Conservation (phyloP, 306 rosid genomes). For the Hylodesmum podocarpum region DNA sequence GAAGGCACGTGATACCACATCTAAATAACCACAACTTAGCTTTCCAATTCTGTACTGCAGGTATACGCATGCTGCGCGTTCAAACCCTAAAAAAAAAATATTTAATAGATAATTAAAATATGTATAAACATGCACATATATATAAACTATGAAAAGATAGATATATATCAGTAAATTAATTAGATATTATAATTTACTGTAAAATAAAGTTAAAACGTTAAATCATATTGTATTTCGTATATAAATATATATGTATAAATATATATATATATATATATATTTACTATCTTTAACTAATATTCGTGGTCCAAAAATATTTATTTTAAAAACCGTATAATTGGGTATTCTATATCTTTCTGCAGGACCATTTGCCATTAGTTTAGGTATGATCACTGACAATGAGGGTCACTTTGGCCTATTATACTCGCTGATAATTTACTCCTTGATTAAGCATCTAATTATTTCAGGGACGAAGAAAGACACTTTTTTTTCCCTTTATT, state of each 20-base stretch:
- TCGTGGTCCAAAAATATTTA: conserved; percentile 51
- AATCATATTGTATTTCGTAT: neutral
- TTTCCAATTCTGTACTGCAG: conserved; percentile 12
- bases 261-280: neutral
- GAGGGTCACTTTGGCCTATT: conserved; percentile 22
- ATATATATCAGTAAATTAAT: too few species aligned
- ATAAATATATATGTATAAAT: neutral
- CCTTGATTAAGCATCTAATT: neutral
- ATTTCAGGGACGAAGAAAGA: neutral
- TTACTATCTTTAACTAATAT: conserved; percentile 23
- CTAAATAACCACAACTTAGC: neutral
- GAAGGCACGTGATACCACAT: conserved; percentile 47
- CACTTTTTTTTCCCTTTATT: too few species aligned
- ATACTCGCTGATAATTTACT: neutral
- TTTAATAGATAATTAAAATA: too few species aligned
- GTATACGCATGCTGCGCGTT: conserved; percentile 7
- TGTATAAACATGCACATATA: too few species aligned
- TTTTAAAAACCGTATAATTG: conserved; percentile 46
- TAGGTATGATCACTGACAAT: conserved; percentile 36
- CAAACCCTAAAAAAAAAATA: too few species aligned
- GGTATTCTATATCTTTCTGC: conserved; percentile 37
- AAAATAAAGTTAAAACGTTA: too few species aligned
- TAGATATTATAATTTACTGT: too few species aligned
- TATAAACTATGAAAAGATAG: too few species aligned
- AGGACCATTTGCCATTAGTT: conserved; percentile 65